These are phyloP conservation scores for Saposhnikovia divaricata DNA, from an alignment of 129 eudicot species.

Conservation along the genomic window DNA sequence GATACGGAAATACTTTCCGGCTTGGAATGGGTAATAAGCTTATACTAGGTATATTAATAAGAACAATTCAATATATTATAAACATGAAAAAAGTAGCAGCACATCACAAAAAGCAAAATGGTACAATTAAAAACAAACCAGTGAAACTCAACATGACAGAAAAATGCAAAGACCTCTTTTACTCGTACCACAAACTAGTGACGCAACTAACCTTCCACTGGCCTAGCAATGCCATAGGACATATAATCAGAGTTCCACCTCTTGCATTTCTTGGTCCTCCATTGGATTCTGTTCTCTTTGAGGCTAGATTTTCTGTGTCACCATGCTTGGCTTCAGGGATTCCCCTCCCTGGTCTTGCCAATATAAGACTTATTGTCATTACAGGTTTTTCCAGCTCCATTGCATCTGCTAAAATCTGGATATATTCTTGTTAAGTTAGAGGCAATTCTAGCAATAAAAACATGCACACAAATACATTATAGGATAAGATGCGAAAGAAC, in stretches of 20 bases:
- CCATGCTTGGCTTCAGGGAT: constrained; percentile 20
- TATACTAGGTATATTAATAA: constrained; percentile 46
- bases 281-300: constrained; percentile 11
- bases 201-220: constrained; percentile 68
- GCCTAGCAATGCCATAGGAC: constrained; percentile 94
- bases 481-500: neutral
- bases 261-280: constrained; percentile 23
- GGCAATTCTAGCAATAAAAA: neutral
- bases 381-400: constrained; percentile 94
- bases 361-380: constrained; percentile 79
- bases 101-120: neutral
- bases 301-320: constrained; percentile 16
- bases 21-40: constrained; percentile 56
- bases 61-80: neutral
- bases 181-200: neutral
- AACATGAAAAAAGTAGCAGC: neutral
- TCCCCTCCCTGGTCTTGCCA: constrained; percentile 62
- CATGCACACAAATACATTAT: neutral
- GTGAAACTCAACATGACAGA: neutral
- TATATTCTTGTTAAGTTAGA: constrained; percentile 1
- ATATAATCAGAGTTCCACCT: constrained; percentile 77
- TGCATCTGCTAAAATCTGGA: constrained; percentile 85
- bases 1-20: constrained; percentile 50
- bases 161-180: neutral
- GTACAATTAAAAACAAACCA: neutral